Base-by-base conservation (phyloP, 2,329 filamentous ascomycete species). In the Aschersonia sp. region DNA sequence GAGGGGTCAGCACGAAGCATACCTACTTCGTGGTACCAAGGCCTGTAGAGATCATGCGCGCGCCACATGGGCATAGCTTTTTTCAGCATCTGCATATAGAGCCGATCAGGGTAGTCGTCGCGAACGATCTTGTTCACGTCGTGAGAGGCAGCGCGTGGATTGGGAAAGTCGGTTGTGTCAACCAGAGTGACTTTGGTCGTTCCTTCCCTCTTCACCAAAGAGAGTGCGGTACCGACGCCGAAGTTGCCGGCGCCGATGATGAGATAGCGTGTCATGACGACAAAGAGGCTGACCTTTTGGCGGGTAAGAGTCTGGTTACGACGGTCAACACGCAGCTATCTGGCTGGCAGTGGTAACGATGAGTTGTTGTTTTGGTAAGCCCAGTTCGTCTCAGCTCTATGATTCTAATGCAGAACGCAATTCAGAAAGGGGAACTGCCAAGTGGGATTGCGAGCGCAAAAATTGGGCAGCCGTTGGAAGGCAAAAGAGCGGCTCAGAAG, bases 11-110 rank as follows among this genome's bases (percentile, higher is more conserved):
- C 65, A 35, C 66, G 59, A 5, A 68, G 58, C 75, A 78, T 77
- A 7, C 78, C 77, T 0, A 75, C 75, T 53, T 74, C 69, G 55
- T 80, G 74, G 56, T 78, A 82, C 51, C 65, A 72, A 4, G 56
- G 47, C 45, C 66, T 68, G 62, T 75, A 77, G n/a, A 79, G 64
- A 1, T 70, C 67, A 45, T 74, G 67, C 20, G 53, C 45, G 38
- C 64, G 57, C 66, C 66, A 69, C 46, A 57, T 53, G 20, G 61
- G 58, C 66, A 69, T 68, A 51, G 65, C 66, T 51, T 61, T 61
- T 43, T 57, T 58, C 46, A 67, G 58, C 61, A 68, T 62, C 44
- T 57, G 58, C 60, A 67, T 68, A 53, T 68, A 68, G 35, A 65
- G 58, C 35, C 50, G 51, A 54, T 68, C 64, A 6, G 62, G 61